These are phyloP conservation scores for Phyllostachys edulis DNA, from an alignment of 176 grass and related monocot genomes.

Conservation along the genomic window DNA sequence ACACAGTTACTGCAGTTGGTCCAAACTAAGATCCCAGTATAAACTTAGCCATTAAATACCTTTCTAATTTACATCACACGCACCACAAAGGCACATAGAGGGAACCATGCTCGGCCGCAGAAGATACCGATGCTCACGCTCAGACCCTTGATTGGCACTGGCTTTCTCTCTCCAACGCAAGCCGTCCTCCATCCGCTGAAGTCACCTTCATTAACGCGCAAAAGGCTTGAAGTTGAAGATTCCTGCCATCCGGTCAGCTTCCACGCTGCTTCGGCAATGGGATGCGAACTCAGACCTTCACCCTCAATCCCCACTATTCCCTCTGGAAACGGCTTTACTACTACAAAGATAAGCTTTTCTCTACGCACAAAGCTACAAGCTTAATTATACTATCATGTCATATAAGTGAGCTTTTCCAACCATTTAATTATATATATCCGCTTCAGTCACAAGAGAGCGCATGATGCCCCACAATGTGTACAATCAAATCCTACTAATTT, in stretches of 20 bases:
- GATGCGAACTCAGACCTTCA: background rate
- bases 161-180: background rate
- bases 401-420: background rate
- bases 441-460: no score
- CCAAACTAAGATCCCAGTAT: no score
- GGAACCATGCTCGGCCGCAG: background rate
- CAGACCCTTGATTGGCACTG: background rate
- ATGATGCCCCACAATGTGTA: no score
- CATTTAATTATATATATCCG: background rate
- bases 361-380: background rate
- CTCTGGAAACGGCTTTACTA: background rate
- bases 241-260: background rate
- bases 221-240: background rate
- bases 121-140: background rate
- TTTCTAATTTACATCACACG: background rate
- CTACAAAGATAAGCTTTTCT: background rate
- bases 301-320: background rate
- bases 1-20: no score
- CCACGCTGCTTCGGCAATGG: slow-evolving; percentile 7
- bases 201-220: background rate
- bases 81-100: background rate
- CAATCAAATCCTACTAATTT: no score
- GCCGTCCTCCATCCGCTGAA: background rate
- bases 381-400: background rate
- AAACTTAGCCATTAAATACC: background rate